Evolutionary conservation across 768 basidiomycete genomes (phyloP), one percentile per base, ranked within the genome.

Genomic region (Wakefieldia striispora): DNA sequence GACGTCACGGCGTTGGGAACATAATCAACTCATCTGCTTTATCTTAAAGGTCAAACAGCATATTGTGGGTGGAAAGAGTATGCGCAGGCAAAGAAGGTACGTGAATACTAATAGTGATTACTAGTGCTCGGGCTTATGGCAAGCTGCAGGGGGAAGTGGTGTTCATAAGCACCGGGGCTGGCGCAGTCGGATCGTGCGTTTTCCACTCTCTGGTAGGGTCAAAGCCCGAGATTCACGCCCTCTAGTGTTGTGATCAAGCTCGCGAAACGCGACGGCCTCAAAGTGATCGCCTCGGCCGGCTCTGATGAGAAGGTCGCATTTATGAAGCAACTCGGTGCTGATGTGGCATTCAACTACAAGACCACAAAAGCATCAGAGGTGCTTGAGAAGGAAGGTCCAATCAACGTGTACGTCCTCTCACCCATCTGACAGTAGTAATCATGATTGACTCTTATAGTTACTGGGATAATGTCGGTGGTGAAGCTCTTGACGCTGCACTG

Each of bases 331-430:
- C 54, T 84, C 34, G 85, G 84, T 0, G 77, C 79, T 0, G 85
- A 89, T 55, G 74, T 83, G 9, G 79, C 74, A 1, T 86, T 86
- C 72, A 86, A 88, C 65, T 86, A 83, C 67, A 83, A 88, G 72
- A 86, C 74, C 0, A 69, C 70, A 1, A 67, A 71, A 36, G 80
- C 77, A 0, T 56, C 58, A 1, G 76, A 82, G 11, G 72, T 83
- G 4, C 66, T 88, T 35, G 59, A 61, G 49, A 72, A 73, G 46
- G 74, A 86, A 55, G 82, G 83, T 3, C 77, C 76, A 0, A 72
- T 83, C 44, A 70, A 81, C 58, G 64, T 81, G 68, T 78, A 65
- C 53, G 48, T 53, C n/a, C 4, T 10, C 11, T 16, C 16, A 8
- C 11, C 10, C 16, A 40, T 29, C 8, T 7, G 29, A 29, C 29